phyloP scores from a whole-genome alignment of 305 asterid genomes.

The Nicotiana rustica region DNA sequence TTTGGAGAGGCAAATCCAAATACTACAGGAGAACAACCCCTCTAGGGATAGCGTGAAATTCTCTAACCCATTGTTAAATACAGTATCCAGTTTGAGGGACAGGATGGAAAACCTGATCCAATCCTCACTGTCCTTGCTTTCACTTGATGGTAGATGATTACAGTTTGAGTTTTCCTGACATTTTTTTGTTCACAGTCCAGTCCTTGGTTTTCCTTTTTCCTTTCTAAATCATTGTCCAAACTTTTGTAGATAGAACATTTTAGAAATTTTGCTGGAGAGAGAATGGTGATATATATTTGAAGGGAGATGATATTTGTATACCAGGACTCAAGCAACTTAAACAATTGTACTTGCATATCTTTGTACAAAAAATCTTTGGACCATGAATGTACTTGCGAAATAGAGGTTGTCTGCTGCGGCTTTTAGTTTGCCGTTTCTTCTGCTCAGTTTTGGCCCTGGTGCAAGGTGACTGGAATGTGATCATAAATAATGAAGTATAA shows the following conservation, averaged over 20 bases:
- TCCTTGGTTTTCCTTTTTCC: constrained; percentile 16
- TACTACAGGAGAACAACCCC: constrained; percentile 41
- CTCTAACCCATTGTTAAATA: constrained; percentile 53
- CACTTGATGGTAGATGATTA: constrained; percentile 53
- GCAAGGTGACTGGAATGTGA: background rate
- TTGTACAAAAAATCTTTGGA: background rate
- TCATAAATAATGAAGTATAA: background rate
- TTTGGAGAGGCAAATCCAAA: constrained; percentile 56
- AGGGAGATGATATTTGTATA: background rate
- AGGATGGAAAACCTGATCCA: constrained; percentile 56
- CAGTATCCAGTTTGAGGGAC: constrained; percentile 55
- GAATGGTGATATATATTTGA: background rate
- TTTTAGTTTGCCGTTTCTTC: background rate
- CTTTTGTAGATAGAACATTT: background rate
- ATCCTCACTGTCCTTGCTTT: constrained; percentile 60
- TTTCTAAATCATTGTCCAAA: constrained; percentile 1
- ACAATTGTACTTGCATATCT: background rate
- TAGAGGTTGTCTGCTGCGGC: background rate
- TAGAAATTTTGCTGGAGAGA: constrained; percentile 14
- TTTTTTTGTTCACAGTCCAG: constrained; percentile 23
- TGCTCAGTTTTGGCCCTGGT: background rate
- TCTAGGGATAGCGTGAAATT: constrained; percentile 43
- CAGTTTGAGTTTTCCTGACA: background rate
- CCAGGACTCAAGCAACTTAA: background rate
- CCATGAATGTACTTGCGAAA: background rate